These are phyloP conservation scores for Terfezia boudieri DNA, from an alignment of 495 filamentous ascomycete species.

Conservation along the genomic window DNA sequence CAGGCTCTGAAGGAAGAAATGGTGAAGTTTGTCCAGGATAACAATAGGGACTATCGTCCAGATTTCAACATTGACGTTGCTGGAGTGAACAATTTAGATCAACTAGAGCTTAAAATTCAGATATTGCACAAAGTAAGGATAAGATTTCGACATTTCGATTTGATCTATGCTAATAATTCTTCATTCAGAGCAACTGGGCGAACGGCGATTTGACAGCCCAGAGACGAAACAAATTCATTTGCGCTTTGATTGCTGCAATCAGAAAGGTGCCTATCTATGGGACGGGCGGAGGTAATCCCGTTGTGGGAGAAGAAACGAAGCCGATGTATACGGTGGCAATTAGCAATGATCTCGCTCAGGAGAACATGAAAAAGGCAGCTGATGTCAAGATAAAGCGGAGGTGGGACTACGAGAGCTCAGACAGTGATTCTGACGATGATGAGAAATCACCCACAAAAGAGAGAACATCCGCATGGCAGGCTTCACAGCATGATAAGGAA, in stretches of 20 bases:
- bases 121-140: constrained; percentile 50
- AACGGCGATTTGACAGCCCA: constrained; percentile 66
- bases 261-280: constrained; percentile 68
- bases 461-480: too few relatives aligned
- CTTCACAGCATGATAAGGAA: too few relatives aligned
- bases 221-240: constrained; percentile 89
- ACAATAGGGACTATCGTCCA: constrained; percentile 74
- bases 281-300: constrained; percentile 49
- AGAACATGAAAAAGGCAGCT: constrained; percentile 35
- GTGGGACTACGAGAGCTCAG: background rate
- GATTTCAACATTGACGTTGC: constrained; percentile 57
- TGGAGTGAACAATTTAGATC: constrained; percentile 69
- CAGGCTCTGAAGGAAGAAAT: constrained; percentile 62
- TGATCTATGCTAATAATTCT: background rate
- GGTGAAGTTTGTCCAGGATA: constrained; percentile 66
- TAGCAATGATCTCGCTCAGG: constrained; percentile 36
- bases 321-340: constrained; percentile 56
- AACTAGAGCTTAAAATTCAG: constrained; percentile 57
- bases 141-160: background rate
- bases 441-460: too few relatives aligned
- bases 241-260: constrained; percentile 66
- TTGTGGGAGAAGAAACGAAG: constrained; percentile 43
- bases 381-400: constrained; percentile 27
- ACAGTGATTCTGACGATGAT: background rate
- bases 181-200: constrained; percentile 58